A percentile compares a stretch with the other conserved stretches of the same genome.
Evolutionary conservation across 805 yeast genomes (phyloP).

Genomic region (Candida xiaguanensis): DNA sequence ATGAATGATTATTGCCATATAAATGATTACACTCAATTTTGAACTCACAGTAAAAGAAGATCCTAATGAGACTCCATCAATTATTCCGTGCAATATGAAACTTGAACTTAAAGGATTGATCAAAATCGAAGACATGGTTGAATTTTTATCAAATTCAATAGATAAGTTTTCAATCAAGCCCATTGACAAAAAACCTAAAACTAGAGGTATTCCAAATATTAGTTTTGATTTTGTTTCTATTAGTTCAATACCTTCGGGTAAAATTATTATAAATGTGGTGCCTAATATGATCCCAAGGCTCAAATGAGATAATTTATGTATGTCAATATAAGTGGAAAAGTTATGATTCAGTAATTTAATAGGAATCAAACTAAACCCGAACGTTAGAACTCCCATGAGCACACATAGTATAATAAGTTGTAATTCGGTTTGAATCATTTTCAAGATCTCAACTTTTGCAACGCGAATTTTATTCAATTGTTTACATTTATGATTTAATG

Average conservation of each 20-base stretch:
- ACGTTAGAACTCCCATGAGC: constrained; percentile 19
- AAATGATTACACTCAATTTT: constrained; percentile 35
- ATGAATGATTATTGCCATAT: constrained; percentile 64
- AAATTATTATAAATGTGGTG: constrained; percentile 53
- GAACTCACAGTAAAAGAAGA: constrained; percentile 41
- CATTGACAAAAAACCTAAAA: constrained; percentile 55
- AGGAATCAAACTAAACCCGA: constrained; percentile 17
- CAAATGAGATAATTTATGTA: constrained; percentile 37
- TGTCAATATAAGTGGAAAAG: not conserved
- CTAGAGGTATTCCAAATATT: constrained; percentile 44
- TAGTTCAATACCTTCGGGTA: constrained; percentile 62
- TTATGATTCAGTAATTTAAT: constrained; percentile 11
- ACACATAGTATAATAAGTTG: constrained; percentile 9
- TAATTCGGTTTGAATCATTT: constrained; percentile 1
- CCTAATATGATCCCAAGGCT: constrained; percentile 62
- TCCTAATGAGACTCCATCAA: constrained; percentile 74
- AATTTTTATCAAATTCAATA: not conserved
- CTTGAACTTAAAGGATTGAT: constrained; percentile 55
- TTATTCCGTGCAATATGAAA: constrained; percentile 58
- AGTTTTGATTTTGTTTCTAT: not conserved
- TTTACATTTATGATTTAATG: constrained; percentile 4
- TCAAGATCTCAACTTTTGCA: not conserved
- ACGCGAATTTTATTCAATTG: not conserved
- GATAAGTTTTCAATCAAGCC: constrained; percentile 43
- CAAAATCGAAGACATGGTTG: constrained; percentile 11